Conservation (phyloP, 2,329 filamentous ascomycete genomes). For the Colletotrichum horii region DNA sequence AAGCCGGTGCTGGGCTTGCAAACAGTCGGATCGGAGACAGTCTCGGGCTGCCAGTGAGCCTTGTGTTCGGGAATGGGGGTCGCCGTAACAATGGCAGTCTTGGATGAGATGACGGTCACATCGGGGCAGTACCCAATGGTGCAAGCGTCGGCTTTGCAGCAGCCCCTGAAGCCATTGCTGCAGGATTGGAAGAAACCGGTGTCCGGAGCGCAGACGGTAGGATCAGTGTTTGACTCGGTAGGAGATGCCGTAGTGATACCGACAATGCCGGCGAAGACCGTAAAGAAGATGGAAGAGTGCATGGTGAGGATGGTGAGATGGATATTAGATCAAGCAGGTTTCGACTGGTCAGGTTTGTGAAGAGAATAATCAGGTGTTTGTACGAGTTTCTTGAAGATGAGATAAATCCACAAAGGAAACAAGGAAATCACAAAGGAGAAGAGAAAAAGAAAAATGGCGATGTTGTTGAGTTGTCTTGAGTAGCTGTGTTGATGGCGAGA, state of each 20-base stretch:
- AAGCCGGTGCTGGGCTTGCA: conserved; percentile 4
- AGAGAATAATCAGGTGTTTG: background rate
- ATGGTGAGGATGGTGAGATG: background rate
- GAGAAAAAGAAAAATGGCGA: background rate
- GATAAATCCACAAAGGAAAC: conserved; percentile 14
- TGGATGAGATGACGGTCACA: background rate
- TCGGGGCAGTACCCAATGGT: background rate
- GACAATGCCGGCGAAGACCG: background rate
- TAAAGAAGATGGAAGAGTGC: conserved; percentile 10
- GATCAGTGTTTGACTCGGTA: background rate
- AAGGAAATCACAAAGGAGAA: conserved; percentile 5
- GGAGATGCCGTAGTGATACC: background rate
- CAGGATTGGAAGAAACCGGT: conserved; percentile 18
- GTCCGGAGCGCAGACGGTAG: conserved; percentile 8
- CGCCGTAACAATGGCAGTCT: background rate
- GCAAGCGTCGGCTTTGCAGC: conserved; percentile 14
- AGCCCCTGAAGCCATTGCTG: conserved; percentile 18
- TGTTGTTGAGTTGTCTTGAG: background rate
- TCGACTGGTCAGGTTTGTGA: background rate
- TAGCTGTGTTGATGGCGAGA: background rate
- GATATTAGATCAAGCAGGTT: background rate
- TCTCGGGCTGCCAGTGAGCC: background rate
- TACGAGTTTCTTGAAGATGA: background rate
- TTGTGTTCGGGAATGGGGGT: background rate
- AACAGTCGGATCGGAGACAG: background rate